Base-by-base conservation (phyloP, 768 basidiomycete species). In the Phylloporus rhodoxanthus region DNA sequence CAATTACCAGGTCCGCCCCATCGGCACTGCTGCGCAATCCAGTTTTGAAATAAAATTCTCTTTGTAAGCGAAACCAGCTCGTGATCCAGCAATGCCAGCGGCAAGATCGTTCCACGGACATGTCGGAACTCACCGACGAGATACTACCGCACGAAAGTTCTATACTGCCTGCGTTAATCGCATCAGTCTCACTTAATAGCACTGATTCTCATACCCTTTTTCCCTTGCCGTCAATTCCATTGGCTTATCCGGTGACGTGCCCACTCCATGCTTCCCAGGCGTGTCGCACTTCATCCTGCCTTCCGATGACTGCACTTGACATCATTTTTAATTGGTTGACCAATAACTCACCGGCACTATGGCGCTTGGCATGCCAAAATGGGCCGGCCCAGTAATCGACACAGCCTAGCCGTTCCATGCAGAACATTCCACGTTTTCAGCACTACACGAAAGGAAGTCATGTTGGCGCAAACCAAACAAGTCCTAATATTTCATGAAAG, bases 371-470 rank as follows among this genome's bases (percentile, higher is more conserved):
- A n/a, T 47, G 21, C 63, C 57, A 20, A 48, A 54, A 44, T 38
- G 2, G 50, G 62, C 45, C 56, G 19, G 56, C 55, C 30, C 13
- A 53, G 46, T 50, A 57, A 53, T 61, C 43, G 17, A 42, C 58
- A 54, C 57, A 54, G 57, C 55, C 51, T 8, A 19, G 14, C 29
- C 28, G 48, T 64, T 65, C 63, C 45, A 59, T 15, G 46, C 48
- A 62, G 62, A 63, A 63, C 50, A 37, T 63, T 65, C 62, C 52
- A 54, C 45, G 34, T 40, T 48, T 40, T 46, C 44, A 33, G 49
- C 26, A 41, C 32, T 13, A 17, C 29, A 20, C 28, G 20, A 41
- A 46, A 8, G 32, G 41, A 25, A 25, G 17, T 17, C 30, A 21
- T 38, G 10, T 38, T 17, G 37, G 15, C 19, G 8, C 33, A 34